These are phyloP conservation scores for Pseudopithomyces maydicus DNA, from an alignment of 2,329 filamentous ascomycete species.

Conservation along the genomic window DNA sequence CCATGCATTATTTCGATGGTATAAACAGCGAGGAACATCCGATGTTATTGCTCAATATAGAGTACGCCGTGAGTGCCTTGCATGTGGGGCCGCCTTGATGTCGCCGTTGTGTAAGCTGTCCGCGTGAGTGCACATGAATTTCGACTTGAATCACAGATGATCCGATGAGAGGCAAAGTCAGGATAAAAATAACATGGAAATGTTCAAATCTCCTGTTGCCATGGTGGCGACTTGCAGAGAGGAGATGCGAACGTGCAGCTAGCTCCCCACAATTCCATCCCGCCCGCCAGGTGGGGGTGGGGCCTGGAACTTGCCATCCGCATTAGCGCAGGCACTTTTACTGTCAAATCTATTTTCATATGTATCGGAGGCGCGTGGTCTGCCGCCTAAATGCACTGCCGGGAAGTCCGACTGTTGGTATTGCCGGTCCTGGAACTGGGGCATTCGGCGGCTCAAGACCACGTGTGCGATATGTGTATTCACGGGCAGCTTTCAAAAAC, in stretches of 20 bases:
- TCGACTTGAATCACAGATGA: too few relatives aligned
- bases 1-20: conserved; percentile 11
- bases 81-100: conserved; percentile 17
- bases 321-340: not conserved
- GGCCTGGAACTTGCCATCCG: conserved; percentile 8
- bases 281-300: conserved; percentile 25
- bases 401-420: conserved; percentile 9
- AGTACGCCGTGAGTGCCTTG: conserved; percentile 2
- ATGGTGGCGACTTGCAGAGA: conserved; percentile 5
- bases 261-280: conserved; percentile 10
- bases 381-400: conserved; percentile 24
- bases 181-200: too few relatives aligned
- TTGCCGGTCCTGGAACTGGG: conserved; percentile 2
- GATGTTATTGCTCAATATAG: conserved; percentile 28
- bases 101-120: not conserved
- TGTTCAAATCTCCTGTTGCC: too few relatives aligned
- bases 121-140: not conserved
- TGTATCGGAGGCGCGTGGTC: conserved; percentile 17
- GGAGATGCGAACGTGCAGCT: conserved; percentile 4
- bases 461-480: not conserved
- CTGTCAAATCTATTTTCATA: conserved; percentile 17
- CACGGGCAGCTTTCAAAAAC: too few relatives aligned
- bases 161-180: too few relatives aligned
- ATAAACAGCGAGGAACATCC: conserved; percentile 9
- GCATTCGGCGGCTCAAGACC: conserved; percentile 9